phyloP scores from a whole-genome alignment of 148 eudicot species.

The Amaranthus hypochondriacus region DNA sequence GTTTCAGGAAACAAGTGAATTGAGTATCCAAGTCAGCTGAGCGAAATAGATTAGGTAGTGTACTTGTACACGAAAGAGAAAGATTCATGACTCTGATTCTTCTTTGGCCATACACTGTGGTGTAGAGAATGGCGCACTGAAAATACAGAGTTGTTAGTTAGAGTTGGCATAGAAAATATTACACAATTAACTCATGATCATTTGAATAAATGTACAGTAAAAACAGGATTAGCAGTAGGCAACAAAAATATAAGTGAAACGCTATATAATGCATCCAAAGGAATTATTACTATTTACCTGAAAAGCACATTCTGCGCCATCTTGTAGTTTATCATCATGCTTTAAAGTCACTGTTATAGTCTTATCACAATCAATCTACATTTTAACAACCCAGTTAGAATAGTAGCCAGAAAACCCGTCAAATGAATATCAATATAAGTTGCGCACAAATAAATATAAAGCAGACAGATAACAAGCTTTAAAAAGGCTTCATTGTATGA shows the following conservation, averaged over 20 bases:
- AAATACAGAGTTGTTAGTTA: conserved; percentile 9
- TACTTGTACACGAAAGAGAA: conserved; percentile 87
- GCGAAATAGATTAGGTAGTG: conserved; percentile 76
- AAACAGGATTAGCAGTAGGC: neutral
- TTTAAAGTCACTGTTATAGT: conserved; percentile 85
- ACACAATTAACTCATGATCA: neutral
- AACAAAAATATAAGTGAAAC: neutral
- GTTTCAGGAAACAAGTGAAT: conserved; percentile 83
- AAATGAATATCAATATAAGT: neutral
- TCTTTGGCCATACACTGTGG: conserved; percentile 95
- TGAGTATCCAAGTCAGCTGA: conserved; percentile 93
- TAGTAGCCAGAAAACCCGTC: neutral
- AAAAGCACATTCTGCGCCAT: conserved; percentile 82
- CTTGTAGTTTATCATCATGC: conserved; percentile 93
- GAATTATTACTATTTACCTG: conserved; percentile 43
- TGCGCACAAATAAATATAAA: neutral
- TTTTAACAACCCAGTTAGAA: conserved; percentile 3
- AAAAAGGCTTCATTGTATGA: neutral
- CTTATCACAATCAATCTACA: conserved; percentile 97
- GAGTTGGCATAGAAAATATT: conserved; percentile 5
- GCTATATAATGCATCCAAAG: neutral
- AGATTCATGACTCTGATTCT: conserved; percentile 85
- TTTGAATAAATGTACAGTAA: neutral
- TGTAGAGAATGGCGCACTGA: conserved; percentile 95
- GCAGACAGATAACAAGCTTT: neutral